Evolutionary conservation across 2,329 filamentous ascomycete species (phyloP).

Genomic region (Hypoxylon sp.): DNA sequence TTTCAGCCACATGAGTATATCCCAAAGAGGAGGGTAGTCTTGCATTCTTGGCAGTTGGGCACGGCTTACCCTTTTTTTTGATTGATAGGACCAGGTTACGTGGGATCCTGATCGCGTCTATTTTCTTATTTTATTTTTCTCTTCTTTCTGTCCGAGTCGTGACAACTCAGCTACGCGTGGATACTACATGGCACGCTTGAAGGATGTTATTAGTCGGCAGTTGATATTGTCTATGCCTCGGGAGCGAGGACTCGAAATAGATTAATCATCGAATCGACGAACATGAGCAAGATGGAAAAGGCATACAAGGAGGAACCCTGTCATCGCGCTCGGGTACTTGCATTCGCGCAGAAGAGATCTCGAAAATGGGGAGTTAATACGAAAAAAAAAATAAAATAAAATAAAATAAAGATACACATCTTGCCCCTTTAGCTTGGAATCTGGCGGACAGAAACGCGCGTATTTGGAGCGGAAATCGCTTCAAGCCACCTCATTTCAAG

Average conservation of each 20-base stretch:
- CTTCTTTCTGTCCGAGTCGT: not conserved
- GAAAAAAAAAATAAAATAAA: too few species aligned
- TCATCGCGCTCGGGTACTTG: constrained; percentile 20
- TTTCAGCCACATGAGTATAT: constrained; percentile 33
- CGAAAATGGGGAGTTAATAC: constrained; percentile 28
- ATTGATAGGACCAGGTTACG: constrained; percentile 21
- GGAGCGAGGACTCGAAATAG: not conserved
- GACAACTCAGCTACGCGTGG: not conserved
- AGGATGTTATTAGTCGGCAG: constrained; percentile 2
- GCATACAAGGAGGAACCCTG: constrained; percentile 10
- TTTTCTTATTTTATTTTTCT: constrained; percentile 5
- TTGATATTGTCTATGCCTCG: not conserved
- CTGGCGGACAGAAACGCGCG: constrained; percentile 7
- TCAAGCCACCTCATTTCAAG: constrained; percentile 13
- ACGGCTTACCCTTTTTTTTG: constrained; percentile 22
- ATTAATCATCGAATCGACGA: constrained; percentile 4
- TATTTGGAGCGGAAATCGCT: constrained; percentile 13
- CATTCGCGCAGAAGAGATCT: constrained; percentile 18
- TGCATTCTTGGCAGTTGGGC: constrained; percentile 3
- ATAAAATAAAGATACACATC: too few species aligned
- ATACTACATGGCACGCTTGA: not conserved
- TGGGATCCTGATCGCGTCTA: constrained; percentile 23
- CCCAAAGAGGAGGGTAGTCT: constrained; percentile 22
- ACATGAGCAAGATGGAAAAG: not conserved
- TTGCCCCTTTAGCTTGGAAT: constrained; percentile 16